Conservation (phyloP, 2,329 filamentous ascomycete genomes). For the Biscogniauxia mediterranea region DNA sequence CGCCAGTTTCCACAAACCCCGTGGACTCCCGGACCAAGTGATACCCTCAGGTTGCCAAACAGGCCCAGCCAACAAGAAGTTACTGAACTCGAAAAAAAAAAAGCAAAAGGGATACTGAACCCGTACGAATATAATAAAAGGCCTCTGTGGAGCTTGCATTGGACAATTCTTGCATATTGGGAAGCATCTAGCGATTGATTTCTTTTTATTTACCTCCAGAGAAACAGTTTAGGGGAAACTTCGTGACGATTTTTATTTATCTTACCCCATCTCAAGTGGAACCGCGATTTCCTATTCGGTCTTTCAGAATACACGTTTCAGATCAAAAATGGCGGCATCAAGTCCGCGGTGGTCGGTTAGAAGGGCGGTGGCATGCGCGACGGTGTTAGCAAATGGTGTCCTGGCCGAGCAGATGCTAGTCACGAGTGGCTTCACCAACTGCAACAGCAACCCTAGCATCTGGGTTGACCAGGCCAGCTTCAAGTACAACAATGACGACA, state of each 20-base stretch:
- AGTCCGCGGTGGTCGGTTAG: conserved; percentile 29
- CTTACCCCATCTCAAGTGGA: conserved; percentile 6
- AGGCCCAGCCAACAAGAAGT: conserved; percentile 4
- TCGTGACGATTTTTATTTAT: conserved; percentile 8
- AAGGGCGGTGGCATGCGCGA: conserved; percentile 34
- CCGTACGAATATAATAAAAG: conserved; percentile 16
- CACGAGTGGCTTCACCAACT: conserved; percentile 78
- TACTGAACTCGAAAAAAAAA: conserved; percentile 5
- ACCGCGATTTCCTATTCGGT: conserved; percentile 17
- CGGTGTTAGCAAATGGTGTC: conserved; percentile 44
- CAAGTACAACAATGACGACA: conserved; percentile 71
- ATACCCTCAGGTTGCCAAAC: neutral
- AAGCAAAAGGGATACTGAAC: conserved; percentile 2
- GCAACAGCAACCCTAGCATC: conserved; percentile 59
- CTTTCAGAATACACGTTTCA: conserved; percentile 9
- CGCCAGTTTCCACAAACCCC: conserved; percentile 3
- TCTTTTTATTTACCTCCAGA: conserved; percentile 7
- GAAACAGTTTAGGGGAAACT: conserved; percentile 4
- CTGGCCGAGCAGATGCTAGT: conserved; percentile 70
- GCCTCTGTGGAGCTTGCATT: conserved; percentile 1
- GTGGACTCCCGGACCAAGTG: conserved; percentile 1
- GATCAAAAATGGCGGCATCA: conserved; percentile 28
- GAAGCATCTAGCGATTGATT: conserved; percentile 23
- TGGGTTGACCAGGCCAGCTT: conserved; percentile 74
- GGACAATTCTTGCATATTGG: conserved; percentile 15